A percentile compares a stretch with the other conserved stretches of the same genome.
phyloP scores from a whole-genome alignment of 257 asterid genomes.

The Misopates orontium region DNA sequence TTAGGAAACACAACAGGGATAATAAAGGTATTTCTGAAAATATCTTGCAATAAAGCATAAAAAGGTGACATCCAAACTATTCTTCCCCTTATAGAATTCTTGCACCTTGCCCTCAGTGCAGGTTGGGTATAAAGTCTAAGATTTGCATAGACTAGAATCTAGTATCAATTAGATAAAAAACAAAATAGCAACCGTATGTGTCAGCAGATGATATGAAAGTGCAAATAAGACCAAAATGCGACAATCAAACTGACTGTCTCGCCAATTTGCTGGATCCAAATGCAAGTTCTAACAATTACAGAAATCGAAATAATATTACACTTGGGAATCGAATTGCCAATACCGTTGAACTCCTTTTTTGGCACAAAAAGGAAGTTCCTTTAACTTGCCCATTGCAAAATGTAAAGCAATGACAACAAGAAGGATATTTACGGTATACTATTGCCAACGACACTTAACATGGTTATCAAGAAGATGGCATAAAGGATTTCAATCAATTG shows the following conservation, averaged over 20 bases:
- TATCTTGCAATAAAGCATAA: neutral
- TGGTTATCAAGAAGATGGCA: neutral
- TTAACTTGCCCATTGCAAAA: neutral
- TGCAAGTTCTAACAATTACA: neutral
- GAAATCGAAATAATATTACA: constrained; percentile 10
- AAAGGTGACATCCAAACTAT: neutral
- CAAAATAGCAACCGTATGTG: constrained; percentile 4
- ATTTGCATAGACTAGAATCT: constrained; percentile 2
- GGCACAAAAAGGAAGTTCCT: constrained; percentile 16
- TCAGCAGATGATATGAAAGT: neutral
- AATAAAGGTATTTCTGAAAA: neutral
- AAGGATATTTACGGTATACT: neutral
- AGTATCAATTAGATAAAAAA: neutral
- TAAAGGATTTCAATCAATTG: constrained; percentile 3
- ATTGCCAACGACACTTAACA: constrained; percentile 19
- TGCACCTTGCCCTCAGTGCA: neutral
- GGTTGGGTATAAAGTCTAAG: constrained; percentile 10
- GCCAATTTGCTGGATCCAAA: constrained; percentile 8
- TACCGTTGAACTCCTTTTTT: constrained; percentile 2
- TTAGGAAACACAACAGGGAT: neutral
- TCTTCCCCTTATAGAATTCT: neutral
- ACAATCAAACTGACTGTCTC: neutral
- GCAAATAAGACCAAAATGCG: neutral
- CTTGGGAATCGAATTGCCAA: neutral
- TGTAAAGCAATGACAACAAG: constrained; percentile 14